Evolutionary conservation across 306 rosid species (phyloP).

Genomic region (Styphnolobium japonicum): DNA sequence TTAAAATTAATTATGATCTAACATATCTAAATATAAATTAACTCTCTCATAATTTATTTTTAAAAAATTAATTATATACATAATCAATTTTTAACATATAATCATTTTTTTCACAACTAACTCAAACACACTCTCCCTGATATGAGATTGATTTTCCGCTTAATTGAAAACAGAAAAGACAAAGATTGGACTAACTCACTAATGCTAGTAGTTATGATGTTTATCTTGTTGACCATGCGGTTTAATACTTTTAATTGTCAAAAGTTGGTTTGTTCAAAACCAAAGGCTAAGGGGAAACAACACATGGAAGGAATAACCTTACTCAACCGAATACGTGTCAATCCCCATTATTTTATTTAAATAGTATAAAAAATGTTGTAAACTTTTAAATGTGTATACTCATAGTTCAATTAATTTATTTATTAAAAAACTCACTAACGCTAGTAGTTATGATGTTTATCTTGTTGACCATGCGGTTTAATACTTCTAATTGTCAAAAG

Average conservation of each 20-base stretch:
- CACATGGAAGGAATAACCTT: background rate
- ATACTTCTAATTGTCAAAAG: background rate
- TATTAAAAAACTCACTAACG: constrained; percentile 18
- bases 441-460: background rate
- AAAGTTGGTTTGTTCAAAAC: background rate
- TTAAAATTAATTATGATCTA: too few species aligned
- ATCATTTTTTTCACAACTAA: too few species aligned
- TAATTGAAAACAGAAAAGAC: background rate
- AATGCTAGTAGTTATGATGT: background rate
- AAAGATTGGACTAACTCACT: background rate
- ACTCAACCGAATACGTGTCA: background rate
- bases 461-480: background rate
- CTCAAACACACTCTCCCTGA: too few species aligned
- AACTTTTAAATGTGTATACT: background rate
- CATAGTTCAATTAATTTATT: too few species aligned
- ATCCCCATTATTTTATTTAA: background rate
- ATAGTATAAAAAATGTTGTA: background rate
- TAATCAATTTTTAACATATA: too few species aligned
- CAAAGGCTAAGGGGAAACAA: background rate
- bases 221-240: background rate
- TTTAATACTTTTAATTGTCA: background rate
- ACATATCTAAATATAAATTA: too few species aligned
- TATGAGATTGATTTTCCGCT: background rate
- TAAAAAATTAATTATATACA: too few species aligned
- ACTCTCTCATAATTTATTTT: too few species aligned